These are phyloP conservation scores for Bigelowiella natans DNA, from an alignment of 78 protist species.

Conservation along the genomic window DNA sequence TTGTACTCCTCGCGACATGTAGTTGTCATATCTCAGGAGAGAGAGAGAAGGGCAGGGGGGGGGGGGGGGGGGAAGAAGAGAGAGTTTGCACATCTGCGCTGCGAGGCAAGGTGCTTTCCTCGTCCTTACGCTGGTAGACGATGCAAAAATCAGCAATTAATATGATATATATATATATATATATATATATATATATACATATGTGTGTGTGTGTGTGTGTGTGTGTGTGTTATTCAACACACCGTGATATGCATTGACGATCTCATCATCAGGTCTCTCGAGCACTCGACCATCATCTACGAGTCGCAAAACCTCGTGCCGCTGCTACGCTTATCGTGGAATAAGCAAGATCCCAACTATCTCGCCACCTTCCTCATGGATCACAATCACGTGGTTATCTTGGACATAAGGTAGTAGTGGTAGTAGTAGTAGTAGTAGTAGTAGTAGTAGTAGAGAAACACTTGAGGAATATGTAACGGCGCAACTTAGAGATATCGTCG, in stretches of 20 bases:
- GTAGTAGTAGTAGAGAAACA: neutral
- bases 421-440: neutral
- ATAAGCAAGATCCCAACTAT: conserved; percentile 81
- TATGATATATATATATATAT: neutral
- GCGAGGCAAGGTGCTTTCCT: too few relatives aligned
- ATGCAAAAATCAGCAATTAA: too few relatives aligned
- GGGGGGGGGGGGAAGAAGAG: too few relatives aligned
- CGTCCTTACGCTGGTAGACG: too few relatives aligned
- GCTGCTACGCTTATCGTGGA: conserved; percentile 84
- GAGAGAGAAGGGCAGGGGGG: too few relatives aligned
- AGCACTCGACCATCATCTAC: conserved; percentile 90
- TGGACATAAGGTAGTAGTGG: conserved; percentile 59
- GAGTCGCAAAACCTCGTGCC: conserved; percentile 71
- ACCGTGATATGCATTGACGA: neutral
- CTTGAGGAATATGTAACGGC: too few relatives aligned
- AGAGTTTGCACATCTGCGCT: too few relatives aligned
- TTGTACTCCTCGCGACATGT: too few relatives aligned
- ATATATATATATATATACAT: neutral
- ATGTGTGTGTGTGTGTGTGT: neutral
- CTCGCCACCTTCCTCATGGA: conserved; percentile 83
- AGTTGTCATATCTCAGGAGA: too few relatives aligned
- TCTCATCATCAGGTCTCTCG: conserved; percentile 40
- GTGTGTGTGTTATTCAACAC: neutral
- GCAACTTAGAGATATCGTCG: too few relatives aligned
- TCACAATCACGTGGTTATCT: conserved; percentile 44